Base-by-base conservation (phyloP, 2,329 filamentous ascomycete genomes). In the Calonectria montana region DNA sequence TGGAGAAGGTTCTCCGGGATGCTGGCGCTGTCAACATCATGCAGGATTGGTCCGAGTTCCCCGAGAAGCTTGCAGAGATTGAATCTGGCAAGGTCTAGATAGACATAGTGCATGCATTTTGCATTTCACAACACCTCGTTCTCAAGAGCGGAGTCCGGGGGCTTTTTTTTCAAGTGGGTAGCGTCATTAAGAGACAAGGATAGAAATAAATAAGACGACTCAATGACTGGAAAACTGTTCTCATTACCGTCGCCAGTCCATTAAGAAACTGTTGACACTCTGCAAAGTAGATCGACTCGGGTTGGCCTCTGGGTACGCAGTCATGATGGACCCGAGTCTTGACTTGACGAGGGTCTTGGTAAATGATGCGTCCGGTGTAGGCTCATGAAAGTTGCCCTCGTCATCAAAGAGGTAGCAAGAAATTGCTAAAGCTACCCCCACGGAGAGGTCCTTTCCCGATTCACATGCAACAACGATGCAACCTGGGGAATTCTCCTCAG, bases 261-360 rank as follows among this genome's bases (percentile, higher is more conserved):
- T 96, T 64, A 98, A 84, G 79, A 94, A 97, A 67, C 94, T 94
- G 83, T 98, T 98, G 6, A 98, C 93, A 76, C 94, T 96, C 83
- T 98, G 96, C 43, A 98, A 85, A 0, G 96, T 98, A 25, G 94
- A 89, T 41, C 97, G 88, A 73, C 92, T 96, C 0, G 96, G 96
- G 80, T 97, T 97, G 2, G 93, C 93, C 76, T 93, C 91, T 1
- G 95, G 93, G 80, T 93, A 92, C 0, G 90, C 91, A 6, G 92
- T 93, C 82, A 96, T 94, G 77, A 98, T 94, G 87, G 92, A 93
- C n/a, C 93, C 93, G 37, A 98, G 87, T 65, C 92, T 89, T 76
- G 91, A 90, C 77, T 94, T 93, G 80, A 98, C 95, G 62, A 93
- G 87, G 10, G 88, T 87, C 83, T 99, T 98, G 81, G 91, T 92